Evolutionary conservation across 768 basidiomycete genomes (phyloP).

Genomic region (Rhodotorula taiwanensis): DNA sequence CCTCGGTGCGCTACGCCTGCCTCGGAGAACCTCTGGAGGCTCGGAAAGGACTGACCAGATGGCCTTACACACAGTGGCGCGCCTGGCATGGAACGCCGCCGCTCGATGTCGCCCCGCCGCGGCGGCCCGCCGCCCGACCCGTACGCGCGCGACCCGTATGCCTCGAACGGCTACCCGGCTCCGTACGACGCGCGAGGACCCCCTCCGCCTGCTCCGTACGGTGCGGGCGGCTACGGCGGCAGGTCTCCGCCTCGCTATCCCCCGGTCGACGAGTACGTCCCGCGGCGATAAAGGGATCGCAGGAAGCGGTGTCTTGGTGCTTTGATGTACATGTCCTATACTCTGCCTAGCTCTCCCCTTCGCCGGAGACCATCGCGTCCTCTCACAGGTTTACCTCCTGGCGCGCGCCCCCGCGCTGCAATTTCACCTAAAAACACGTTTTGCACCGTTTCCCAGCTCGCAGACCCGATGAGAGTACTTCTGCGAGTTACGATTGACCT

Average conservation of each 20-base stretch:
- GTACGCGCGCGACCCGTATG: constrained; percentile 9
- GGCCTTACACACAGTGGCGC: neutral
- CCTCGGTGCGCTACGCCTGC: constrained; percentile 18
- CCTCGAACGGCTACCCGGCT: constrained; percentile 17
- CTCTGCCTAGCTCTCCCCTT: too few relatives aligned
- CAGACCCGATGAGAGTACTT: constrained; percentile 67
- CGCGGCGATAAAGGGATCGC: constrained; percentile 12
- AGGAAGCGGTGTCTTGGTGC: too few relatives aligned
- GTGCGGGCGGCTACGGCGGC: neutral
- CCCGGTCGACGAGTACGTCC: constrained; percentile 14
- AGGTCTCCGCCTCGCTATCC: constrained; percentile 28
- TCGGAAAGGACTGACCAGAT: neutral
- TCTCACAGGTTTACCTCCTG: too few relatives aligned
- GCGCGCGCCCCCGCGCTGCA: too few relatives aligned
- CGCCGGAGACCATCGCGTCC: too few relatives aligned
- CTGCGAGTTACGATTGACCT: constrained; percentile 72
- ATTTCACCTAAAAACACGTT: constrained; percentile 56
- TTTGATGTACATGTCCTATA: too few relatives aligned
- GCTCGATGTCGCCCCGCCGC: constrained; percentile 33
- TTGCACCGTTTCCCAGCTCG: constrained; percentile 70
- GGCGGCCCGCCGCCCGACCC: neutral
- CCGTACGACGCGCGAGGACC: constrained; percentile 13
- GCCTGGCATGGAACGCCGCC: constrained; percentile 22
- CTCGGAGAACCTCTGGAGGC: too few relatives aligned
- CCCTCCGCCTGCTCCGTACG: constrained; percentile 2